These are phyloP conservation scores for Globisporangium radiosum DNA, from an alignment of 352 stramenopile genomes.

Conservation along the genomic window DNA sequence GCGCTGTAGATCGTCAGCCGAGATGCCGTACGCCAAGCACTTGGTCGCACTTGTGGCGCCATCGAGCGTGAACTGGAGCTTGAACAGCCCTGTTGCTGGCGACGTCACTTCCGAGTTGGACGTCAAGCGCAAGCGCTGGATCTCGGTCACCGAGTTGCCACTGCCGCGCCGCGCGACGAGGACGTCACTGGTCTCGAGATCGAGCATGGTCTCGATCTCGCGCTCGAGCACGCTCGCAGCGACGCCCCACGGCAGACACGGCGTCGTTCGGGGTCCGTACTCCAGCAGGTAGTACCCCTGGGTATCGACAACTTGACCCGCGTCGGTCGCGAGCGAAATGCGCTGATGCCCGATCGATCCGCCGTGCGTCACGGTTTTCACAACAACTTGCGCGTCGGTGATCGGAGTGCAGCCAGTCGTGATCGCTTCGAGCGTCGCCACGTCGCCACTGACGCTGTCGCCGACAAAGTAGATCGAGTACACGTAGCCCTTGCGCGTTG, in stretches of 20 bases:
- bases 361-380: conserved; percentile 66
- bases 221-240: conserved; percentile 36
- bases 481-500: conserved; percentile 62
- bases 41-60: conserved; percentile 35
- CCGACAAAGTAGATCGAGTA: conserved; percentile 93
- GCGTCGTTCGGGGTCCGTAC: conserved; percentile 17
- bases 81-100: conserved; percentile 40
- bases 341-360: conserved; percentile 74
- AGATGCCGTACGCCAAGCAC: conserved; percentile 73
- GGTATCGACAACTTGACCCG: conserved; percentile 50
- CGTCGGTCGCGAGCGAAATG: conserved; percentile 77
- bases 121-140: conserved; percentile 66
- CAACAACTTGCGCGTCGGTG: conserved; percentile 14
- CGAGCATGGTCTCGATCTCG: conserved; percentile 23
- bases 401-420: conserved; percentile 22
- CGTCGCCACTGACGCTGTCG: conserved; percentile 71
- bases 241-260: conserved; percentile 57
- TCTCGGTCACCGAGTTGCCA: conserved; percentile 52
- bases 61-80: conserved; percentile 55
- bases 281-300: conserved; percentile 52
- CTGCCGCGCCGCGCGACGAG: conserved; percentile 53
- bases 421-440: conserved; percentile 34
- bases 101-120: conserved; percentile 55
- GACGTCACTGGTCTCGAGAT: conserved; percentile 35
- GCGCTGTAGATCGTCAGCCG: conserved; percentile 42